Conservation (phyloP, 2,329 filamentous ascomycete species). For the Colletotrichum aenigma region DNA sequence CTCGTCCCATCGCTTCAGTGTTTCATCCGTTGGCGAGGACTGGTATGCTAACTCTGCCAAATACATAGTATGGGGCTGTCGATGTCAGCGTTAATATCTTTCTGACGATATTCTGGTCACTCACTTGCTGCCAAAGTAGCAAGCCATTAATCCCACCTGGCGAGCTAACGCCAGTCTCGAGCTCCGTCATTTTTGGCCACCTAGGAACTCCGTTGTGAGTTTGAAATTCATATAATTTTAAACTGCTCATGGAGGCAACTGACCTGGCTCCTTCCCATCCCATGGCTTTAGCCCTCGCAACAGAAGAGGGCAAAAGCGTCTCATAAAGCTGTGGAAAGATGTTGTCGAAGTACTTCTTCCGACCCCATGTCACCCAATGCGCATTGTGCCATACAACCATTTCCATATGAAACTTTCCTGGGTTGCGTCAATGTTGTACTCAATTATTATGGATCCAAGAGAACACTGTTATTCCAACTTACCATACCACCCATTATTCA, state of each 20-base stretch:
- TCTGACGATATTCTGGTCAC: background rate
- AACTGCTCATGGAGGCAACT: background rate
- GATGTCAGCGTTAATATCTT: background rate
- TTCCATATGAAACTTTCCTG: constrained; percentile 45
- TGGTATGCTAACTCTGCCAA: constrained; percentile 55
- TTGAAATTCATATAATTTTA: fast-evolving
- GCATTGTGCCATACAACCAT: constrained; percentile 47
- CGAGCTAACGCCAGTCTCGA: constrained; percentile 23
- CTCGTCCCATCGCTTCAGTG: constrained; percentile 56
- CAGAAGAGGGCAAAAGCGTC: constrained; percentile 25
- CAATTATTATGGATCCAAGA: background rate
- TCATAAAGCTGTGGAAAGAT: constrained; percentile 34
- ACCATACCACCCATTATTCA: constrained; percentile 53
- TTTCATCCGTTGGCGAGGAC: constrained; percentile 31
- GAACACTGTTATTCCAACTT: background rate
- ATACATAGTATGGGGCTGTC: constrained; percentile 58
- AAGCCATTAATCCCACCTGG: constrained; percentile 64
- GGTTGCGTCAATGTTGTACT: fast-evolving
- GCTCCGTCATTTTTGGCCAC: constrained; percentile 60
- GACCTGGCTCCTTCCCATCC: constrained; percentile 32
- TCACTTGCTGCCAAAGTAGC: constrained; percentile 62
- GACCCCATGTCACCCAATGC: constrained; percentile 45
- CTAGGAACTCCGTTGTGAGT: background rate
- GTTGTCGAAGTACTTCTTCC: constrained; percentile 36
- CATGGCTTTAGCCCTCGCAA: constrained; percentile 28